Evolutionary conservation across 495 filamentous ascomycete genomes (phyloP).

Genomic region (Bathelium albidoporum): DNA sequence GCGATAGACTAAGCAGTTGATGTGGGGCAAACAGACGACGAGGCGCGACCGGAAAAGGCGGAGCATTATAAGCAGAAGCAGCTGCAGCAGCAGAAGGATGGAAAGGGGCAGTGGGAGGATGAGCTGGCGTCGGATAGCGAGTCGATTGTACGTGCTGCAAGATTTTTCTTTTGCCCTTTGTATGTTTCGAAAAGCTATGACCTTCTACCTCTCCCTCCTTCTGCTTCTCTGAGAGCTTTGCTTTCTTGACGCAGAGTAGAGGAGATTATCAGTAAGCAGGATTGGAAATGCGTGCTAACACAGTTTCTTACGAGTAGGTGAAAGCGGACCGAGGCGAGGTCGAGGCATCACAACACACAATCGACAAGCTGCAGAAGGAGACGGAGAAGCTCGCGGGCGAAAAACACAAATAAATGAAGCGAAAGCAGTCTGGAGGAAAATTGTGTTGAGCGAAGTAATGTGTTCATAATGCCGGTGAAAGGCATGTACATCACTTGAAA

Average conservation of each 20-base stretch:
- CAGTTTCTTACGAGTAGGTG: conserved; percentile 33
- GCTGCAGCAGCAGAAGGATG: conserved; percentile 58
- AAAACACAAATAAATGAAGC: conserved; percentile 1
- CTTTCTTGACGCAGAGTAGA: not conserved
- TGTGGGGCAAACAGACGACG: conserved; percentile 18
- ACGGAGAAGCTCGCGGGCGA: conserved; percentile 32
- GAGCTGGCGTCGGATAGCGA: conserved; percentile 74
- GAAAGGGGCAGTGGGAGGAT: conserved; percentile 70
- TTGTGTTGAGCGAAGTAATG: not conserved
- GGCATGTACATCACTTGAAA: not conserved
- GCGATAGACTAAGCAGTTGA: not conserved
- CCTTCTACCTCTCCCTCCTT: not conserved
- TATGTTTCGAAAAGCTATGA: not conserved
- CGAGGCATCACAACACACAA: conserved; percentile 32
- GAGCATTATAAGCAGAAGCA: conserved; percentile 66
- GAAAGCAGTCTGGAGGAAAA: not conserved
- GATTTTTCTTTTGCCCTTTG: not conserved
- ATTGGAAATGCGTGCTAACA: not conserved
- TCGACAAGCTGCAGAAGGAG: conserved; percentile 44
- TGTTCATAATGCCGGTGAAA: not conserved
- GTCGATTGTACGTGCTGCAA: conserved; percentile 47
- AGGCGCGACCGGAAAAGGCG: conserved; percentile 34
- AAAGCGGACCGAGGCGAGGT: conserved; percentile 55
- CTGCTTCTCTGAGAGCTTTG: not conserved
- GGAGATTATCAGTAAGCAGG: too few relatives aligned